A percentile compares a stretch with the other conserved stretches of the same genome.
These are phyloP conservation scores for Sugiyamaella novakii DNA, from an alignment of 1,139 yeast species.

Conservation along the genomic window DNA sequence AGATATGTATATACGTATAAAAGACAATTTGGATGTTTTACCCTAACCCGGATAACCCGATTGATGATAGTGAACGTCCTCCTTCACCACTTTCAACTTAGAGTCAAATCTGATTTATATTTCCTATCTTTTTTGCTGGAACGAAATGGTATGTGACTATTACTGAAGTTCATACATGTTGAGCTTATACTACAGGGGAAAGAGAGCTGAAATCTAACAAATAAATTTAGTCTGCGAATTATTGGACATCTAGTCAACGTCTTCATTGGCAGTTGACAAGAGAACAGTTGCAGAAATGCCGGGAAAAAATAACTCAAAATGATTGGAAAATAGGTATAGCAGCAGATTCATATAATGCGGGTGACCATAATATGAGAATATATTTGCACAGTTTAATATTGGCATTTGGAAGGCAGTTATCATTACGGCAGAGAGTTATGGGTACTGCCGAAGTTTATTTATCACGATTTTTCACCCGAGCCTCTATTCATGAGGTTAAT, in stretches of 20 bases:
- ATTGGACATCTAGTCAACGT: slow-evolving; percentile 69
- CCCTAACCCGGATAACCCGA: not conserved
- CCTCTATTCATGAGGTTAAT: slow-evolving; percentile 78
- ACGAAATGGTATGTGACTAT: not conserved
- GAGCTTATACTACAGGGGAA: too few species aligned
- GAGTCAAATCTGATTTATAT: too few species aligned
- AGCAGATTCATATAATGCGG: slow-evolving; percentile 35
- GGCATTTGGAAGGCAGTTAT: slow-evolving; percentile 75
- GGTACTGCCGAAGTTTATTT: slow-evolving; percentile 89
- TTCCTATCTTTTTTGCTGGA: too few species aligned
- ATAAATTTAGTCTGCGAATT: slow-evolving; percentile 53
- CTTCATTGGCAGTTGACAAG: slow-evolving; percentile 62
- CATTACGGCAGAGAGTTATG: slow-evolving; percentile 76
- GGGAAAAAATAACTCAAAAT: slow-evolving; percentile 41
- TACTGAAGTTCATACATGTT: too few species aligned
- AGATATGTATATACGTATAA: not conserved
- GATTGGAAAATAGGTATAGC: slow-evolving; percentile 34
- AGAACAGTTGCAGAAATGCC: slow-evolving; percentile 47
- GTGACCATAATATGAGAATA: slow-evolving; percentile 47
- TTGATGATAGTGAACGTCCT: not conserved
- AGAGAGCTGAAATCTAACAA: slow-evolving; percentile 3
- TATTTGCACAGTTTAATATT: slow-evolving; percentile 55
- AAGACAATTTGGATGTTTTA: not conserved
- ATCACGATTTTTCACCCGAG: slow-evolving; percentile 70
- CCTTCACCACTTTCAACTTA: too few species aligned